Evolutionary conservation across 495 filamentous ascomycete species (phyloP), one percentile per base, ranked within the genome.

Genomic region (Thozetella sp.): DNA sequence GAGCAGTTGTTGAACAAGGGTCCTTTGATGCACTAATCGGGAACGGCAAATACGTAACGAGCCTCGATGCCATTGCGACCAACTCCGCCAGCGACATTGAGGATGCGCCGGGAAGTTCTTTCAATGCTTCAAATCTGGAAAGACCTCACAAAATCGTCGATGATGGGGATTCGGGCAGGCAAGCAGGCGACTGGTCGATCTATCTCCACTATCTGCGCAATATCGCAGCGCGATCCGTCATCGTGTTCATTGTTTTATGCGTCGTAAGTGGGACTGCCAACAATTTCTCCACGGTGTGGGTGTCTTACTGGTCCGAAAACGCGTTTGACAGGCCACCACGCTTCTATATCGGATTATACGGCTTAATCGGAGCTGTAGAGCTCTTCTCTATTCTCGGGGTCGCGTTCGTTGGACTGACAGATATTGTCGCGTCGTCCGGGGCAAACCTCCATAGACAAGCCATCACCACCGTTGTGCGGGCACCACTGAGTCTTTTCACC

Each of bases 1-100:
- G 78, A 4, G 69, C 48, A 10, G 66, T 80, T 22, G 43, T 68
- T 13, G 75, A 82, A 60, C 73, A 79, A 62, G 79, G 80, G 2
- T 72, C 50, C 9, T 83, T 61, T 19, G 45, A 55, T 2, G 48
- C 46, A n/a, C 59, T 61, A 4, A 43, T 24, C 11, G 2, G 13
- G 9, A 53, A 34, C 27, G 45, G 27, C 0, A 53, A 52, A 25
- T 61, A 61, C 45, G 23, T 61, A 0, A 27, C 55, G 2, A 48
- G 48, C 19, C 59, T 61, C 27, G 54, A 46, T 45, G 20, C 56
- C 19, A 56, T 45, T 30, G 20, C 30, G 30, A 15, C 30, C 30
- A 37, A 2, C 50, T 25, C 22, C 13, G 25, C 13, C 20, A 25
- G 17, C 50, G 15, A 22, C 20, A 4, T 22, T 37, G 30, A 15